phyloP scores from a whole-genome alignment of 768 basidiomycete species.

The Xerocomellus chrysenteron region DNA sequence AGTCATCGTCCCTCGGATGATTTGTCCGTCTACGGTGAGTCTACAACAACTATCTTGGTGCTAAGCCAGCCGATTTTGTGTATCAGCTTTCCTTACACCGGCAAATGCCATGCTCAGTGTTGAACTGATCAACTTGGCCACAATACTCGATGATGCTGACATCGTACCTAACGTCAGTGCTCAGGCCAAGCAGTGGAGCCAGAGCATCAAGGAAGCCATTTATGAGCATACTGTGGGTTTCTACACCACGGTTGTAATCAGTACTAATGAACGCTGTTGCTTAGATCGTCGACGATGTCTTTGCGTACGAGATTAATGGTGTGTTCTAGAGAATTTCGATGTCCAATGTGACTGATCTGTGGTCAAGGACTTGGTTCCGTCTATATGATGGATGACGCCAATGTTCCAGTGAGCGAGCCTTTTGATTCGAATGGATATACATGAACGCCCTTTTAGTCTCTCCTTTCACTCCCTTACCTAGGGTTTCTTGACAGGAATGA shows the following conservation, averaged over 20 bases:
- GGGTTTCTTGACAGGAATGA: constrained; percentile 66
- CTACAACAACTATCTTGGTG: background rate
- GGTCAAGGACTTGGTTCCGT: constrained; percentile 58
- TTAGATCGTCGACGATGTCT: constrained; percentile 63
- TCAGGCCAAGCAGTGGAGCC: constrained; percentile 57
- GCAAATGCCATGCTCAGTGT: constrained; percentile 85
- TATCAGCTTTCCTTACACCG: constrained; percentile 69
- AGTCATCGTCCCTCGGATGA: constrained; percentile 79
- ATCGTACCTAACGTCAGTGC: constrained; percentile 50
- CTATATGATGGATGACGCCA: constrained; percentile 85
- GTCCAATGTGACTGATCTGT: background rate
- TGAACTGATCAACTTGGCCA: constrained; percentile 60
- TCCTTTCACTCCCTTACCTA: constrained; percentile 77
- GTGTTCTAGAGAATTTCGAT: constrained; percentile 1
- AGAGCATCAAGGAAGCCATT: constrained; percentile 56
- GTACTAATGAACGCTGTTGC: background rate
- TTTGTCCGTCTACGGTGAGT: constrained; percentile 59
- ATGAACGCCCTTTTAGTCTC: constrained; percentile 44
- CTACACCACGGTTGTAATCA: background rate
- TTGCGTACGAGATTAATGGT: constrained; percentile 81
- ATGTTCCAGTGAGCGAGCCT: constrained; percentile 61
- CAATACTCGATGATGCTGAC: constrained; percentile 52
- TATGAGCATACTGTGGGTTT: constrained; percentile 56
- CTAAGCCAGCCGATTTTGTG: background rate
- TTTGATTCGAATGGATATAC: background rate